These are phyloP conservation scores for Casuarina equisetifolia DNA, from an alignment of 306 rosid genomes.

Conservation along the genomic window DNA sequence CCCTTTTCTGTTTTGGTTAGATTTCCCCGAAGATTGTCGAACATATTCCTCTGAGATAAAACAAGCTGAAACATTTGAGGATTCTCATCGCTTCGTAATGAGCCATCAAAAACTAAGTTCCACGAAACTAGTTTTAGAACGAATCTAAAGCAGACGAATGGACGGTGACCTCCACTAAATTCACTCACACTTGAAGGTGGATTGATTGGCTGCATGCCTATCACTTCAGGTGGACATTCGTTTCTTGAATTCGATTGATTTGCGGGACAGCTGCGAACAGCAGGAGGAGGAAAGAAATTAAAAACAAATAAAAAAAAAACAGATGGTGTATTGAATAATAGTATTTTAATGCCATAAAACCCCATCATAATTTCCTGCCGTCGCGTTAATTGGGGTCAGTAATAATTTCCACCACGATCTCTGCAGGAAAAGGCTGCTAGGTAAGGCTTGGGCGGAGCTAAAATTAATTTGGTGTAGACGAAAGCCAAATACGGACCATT, in stretches of 20 bases:
- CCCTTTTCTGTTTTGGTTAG: neutral
- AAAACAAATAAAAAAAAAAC: constrained; percentile 32
- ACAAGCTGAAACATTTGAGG: neutral
- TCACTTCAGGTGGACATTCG: neutral
- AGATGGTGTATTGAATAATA: constrained; percentile 39
- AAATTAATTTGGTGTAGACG: neutral
- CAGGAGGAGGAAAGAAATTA: neutral
- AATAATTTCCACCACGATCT: constrained; percentile 26
- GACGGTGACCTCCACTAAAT: neutral
- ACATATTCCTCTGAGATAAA: constrained; percentile 5
- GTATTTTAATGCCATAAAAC: neutral
- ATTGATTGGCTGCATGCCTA: neutral
- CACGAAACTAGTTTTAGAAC: neutral
- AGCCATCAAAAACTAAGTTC: neutral
- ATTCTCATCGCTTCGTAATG: neutral
- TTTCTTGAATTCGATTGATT: neutral
- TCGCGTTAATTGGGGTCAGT: constrained; percentile 13
- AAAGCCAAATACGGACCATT: neutral
- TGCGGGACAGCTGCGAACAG: constrained; percentile 3
- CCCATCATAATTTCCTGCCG: neutral
- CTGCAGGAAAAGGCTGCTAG: neutral
- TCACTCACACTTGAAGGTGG: neutral
- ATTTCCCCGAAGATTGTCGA: neutral
- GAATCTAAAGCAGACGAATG: neutral
- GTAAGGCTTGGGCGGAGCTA: constrained; percentile 13